phyloP scores from a whole-genome alignment of 805 yeast species.

The Starmerella riodocensis region DNA sequence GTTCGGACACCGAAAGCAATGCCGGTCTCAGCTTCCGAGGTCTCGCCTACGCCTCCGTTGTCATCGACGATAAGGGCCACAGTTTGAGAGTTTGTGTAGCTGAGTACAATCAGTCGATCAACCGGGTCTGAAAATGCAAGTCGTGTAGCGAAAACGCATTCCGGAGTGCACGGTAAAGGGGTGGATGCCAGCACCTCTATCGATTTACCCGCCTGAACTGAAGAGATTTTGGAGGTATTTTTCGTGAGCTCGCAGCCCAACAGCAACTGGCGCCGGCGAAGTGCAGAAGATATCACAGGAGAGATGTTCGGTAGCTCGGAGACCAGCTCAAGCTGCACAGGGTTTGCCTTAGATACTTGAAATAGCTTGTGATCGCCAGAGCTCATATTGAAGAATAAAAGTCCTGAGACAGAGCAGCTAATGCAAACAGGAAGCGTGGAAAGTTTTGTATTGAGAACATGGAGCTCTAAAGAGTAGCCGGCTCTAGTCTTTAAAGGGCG shows the following conservation, averaged over 20 bases:
- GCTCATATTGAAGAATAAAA: conserved; percentile 53
- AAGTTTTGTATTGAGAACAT: no score
- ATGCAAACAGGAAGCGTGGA: no score
- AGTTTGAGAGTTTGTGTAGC: conserved; percentile 54
- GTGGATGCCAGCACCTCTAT: conserved; percentile 56
- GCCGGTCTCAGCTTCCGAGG: conserved; percentile 41
- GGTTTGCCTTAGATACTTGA: conserved; percentile 58
- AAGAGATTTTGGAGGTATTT: conserved; percentile 28
- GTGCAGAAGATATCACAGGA: conserved; percentile 5
- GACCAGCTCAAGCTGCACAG: conserved; percentile 17
- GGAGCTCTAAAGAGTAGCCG: no score
- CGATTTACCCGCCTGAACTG: conserved; percentile 44
- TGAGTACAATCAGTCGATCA: conserved; percentile 54
- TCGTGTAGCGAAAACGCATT: conserved; percentile 52
- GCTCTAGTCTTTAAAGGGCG: no score
- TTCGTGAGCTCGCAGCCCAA: conserved; percentile 33
- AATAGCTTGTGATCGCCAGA: conserved; percentile 52
- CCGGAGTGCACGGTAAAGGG: conserved; percentile 50
- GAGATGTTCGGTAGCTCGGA: conserved; percentile 1
- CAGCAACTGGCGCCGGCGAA: conserved; percentile 29
- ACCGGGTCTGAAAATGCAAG: conserved; percentile 32
- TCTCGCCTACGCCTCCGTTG: conserved; percentile 49
- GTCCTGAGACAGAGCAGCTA: no score
- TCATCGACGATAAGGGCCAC: conserved; percentile 65
- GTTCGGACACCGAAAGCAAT: conserved; percentile 48